Base-by-base conservation (phyloP, 371 early-diverging fungal species). In the Phascolomyces articulosus region DNA sequence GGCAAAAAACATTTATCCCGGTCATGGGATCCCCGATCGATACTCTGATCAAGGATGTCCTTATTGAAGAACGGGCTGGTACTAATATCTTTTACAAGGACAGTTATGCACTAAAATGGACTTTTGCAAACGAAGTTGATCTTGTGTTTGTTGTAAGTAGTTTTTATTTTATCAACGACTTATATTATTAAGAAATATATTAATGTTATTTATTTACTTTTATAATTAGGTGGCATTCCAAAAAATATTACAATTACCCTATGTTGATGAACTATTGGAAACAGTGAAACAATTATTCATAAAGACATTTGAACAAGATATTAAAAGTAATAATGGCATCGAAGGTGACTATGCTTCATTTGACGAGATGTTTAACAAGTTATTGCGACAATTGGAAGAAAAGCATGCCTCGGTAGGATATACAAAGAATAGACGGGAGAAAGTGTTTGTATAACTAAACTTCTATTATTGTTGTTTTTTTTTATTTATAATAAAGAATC, bases 201-300 rank as follows among this genome's bases (percentile, higher is more conserved):
- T n/a, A n/a, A n/a, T n/a, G n/a, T n/a, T n/a, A n/a, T n/a, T n/a
- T n/a, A n/a, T n/a, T n/a, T n/a, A n/a, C n/a, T n/a, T n/a, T 34
- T 34, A 34, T n/a, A 16, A 4, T 10, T 68, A 93, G 94, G 90
- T 91, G n/a, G 95, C 88, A 4, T 94, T 95, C 72, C 95, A 94
- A 72, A 95, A 93, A 79, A 90, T 93, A 1, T 85, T 96, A 8
- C 92, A 92, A 59, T 84, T 97, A 13, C 73, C 90, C 1, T 95
- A 96, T 67, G 82, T 95, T 58, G 94, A 94, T 56, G 95, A 95
- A 55, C 85, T 97, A 48, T 78, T 97, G 24, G 86, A 87, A 40
- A 86, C 85, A 16, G 83, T 87, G 20, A 86, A 86, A 60, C 71
- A 73, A 8, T 60, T 82, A 11, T 89, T 89, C 65, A 34, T 78